Conservation (phyloP, 352 stramenopile species). For the Elongisporangium undulatum region DNA sequence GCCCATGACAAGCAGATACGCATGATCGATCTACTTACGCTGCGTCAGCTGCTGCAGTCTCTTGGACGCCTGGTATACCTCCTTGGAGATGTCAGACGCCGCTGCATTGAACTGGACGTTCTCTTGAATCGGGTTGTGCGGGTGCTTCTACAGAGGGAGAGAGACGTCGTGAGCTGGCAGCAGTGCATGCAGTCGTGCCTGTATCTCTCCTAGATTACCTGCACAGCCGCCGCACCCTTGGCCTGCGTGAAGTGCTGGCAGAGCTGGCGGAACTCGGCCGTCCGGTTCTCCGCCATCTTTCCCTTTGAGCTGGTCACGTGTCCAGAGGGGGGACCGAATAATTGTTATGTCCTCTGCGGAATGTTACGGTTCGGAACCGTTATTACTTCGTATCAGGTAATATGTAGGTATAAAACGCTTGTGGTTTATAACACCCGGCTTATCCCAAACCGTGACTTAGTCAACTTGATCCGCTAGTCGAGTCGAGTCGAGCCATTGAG, state of each 20-base stretch:
- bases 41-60: constrained; percentile 77
- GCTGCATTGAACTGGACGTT: constrained; percentile 79
- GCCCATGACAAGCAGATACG: no score
- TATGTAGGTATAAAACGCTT: background rate
- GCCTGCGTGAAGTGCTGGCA: constrained; percentile 46
- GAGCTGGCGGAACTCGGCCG: constrained; percentile 59
- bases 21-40: constrained; percentile 25
- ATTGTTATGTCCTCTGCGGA: background rate
- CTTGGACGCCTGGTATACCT: constrained; percentile 78
- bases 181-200: background rate
- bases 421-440: background rate
- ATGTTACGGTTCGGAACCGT: background rate
- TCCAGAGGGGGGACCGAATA: background rate
- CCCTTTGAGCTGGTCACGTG: background rate
- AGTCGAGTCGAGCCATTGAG: no score
- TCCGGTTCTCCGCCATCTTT: constrained; percentile 65
- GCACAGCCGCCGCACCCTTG: constrained; percentile 17
- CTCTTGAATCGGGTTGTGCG: constrained; percentile 50
- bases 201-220: constrained; percentile 10
- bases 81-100: constrained; percentile 77
- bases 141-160: constrained; percentile 24
- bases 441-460: background rate
- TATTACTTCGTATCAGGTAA: background rate
- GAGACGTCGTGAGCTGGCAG: background rate
- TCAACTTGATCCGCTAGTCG: no score